Conservation (phyloP, 768 basidiomycete species). For the Hirschioporus abietinus region DNA sequence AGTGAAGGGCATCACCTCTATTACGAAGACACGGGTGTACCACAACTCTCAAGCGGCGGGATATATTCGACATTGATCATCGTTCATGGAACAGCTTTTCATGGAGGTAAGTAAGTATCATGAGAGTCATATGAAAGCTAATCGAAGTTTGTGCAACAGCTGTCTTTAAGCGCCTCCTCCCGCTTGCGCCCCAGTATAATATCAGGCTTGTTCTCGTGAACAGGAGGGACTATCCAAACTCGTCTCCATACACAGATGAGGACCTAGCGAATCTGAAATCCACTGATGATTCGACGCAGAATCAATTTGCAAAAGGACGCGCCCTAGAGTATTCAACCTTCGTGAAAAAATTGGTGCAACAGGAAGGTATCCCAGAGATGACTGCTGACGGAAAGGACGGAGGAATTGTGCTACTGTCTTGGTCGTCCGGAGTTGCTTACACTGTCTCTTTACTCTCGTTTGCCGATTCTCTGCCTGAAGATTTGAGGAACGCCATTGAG, state of each 20-base stretch:
- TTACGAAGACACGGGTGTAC: constrained; percentile 3
- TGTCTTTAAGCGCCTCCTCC: constrained; percentile 16
- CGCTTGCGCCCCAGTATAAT: constrained; percentile 5
- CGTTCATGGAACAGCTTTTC: constrained; percentile 9
- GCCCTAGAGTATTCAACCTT: neutral
- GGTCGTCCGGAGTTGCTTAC: neutral
- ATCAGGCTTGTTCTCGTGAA: constrained; percentile 12
- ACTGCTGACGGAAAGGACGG: neutral
- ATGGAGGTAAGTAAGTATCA: constrained; percentile 5
- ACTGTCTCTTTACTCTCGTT: neutral
- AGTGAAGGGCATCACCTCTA: neutral
- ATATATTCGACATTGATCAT: constrained; percentile 8
- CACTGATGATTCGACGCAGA: neutral
- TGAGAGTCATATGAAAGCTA: neutral
- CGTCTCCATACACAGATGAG: constrained; percentile 6
- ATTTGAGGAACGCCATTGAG: neutral
- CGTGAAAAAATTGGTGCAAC: neutral
- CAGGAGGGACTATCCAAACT: constrained; percentile 13
- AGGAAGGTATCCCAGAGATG: neutral
- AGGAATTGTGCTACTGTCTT: neutral
- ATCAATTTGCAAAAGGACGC: neutral
- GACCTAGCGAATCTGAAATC: constrained; percentile 9
- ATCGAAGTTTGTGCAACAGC: constrained; percentile 8
- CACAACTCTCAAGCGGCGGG: neutral
- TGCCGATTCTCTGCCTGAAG: neutral